Evolutionary conservation across 73 alveolate species (phyloP).

Genomic region (Paramecium sexaurelia): DNA sequence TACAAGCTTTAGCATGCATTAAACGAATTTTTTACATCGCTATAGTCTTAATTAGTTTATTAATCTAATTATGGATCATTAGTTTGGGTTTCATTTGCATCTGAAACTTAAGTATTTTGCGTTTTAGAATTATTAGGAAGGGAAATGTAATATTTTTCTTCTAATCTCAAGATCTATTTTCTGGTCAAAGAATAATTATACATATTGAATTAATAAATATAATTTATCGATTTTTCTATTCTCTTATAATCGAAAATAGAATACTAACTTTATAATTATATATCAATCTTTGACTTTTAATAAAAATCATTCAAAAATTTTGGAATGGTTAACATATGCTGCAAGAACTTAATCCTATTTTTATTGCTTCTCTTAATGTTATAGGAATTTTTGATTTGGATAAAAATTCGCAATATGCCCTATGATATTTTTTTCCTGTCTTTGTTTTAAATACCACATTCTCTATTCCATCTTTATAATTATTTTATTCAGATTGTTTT

Average conservation of each 20-base stretch:
- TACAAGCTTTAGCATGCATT: not conserved
- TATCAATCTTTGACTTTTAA: no score
- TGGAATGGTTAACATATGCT: not conserved
- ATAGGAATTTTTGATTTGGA: not conserved
- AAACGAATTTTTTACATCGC: not conserved
- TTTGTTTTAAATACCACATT: not conserved
- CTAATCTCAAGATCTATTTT: not conserved
- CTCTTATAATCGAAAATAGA: no score
- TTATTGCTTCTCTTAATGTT: not conserved
- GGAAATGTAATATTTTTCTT: not conserved
- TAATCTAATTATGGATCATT: not conserved
- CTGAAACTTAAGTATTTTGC: not conserved
- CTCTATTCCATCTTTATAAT: not conserved
- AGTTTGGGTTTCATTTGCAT: not conserved
- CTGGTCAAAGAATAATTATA: not conserved
- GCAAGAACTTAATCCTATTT: not conserved
- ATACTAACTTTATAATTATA: no score
- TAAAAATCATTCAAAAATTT: no score
- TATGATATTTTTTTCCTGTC: not conserved
- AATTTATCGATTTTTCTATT: no score
- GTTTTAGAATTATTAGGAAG: not conserved
- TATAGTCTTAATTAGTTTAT: not conserved
- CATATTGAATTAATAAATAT: not conserved
- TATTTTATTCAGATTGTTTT: no score
- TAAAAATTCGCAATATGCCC: not conserved